Percentiles rank a stretch among this genome's conserved stretches.
These are phyloP conservation scores for Didymella pinodella DNA, from an alignment of 2,329 filamentous ascomycete genomes.

Conservation along the genomic window DNA sequence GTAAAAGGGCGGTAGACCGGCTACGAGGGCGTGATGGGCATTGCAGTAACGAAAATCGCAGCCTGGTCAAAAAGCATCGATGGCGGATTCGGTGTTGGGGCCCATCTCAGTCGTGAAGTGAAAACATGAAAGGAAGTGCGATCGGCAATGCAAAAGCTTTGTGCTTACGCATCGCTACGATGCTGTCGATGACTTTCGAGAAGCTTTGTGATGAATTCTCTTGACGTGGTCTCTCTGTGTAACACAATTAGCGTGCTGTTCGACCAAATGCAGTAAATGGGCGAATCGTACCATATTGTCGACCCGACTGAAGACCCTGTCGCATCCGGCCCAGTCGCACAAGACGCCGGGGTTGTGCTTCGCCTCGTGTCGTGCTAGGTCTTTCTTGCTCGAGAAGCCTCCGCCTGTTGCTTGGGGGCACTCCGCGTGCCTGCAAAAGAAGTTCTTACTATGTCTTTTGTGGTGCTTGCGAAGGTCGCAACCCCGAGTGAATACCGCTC, in stretches of 20 bases:
- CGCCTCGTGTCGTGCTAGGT: slow-evolving; percentile 67
- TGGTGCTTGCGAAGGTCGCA: slow-evolving; percentile 70
- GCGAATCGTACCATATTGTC: slow-evolving; percentile 65
- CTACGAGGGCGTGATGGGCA: slow-evolving; percentile 21
- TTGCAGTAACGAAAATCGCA: slow-evolving; percentile 11
- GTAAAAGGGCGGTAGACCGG: slow-evolving; percentile 30
- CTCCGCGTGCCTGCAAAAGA: slow-evolving; percentile 66
- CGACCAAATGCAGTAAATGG: neutral
- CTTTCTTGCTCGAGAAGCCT: slow-evolving; percentile 70
- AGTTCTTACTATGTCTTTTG: slow-evolving; percentile 67
- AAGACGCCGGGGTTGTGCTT: slow-evolving; percentile 68
- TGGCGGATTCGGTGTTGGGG: neutral
- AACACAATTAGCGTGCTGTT: slow-evolving; percentile 27
- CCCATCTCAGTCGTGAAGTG: neutral
- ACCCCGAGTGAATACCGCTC: slow-evolving; percentile 64
- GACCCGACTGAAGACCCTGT: slow-evolving; percentile 66
- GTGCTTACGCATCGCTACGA: slow-evolving; percentile 17
- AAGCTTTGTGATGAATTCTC: slow-evolving; percentile 51
- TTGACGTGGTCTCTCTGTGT: slow-evolving; percentile 52
- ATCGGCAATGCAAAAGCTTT: slow-evolving; percentile 1
- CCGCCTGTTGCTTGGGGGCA: slow-evolving; percentile 65
- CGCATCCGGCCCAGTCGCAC: slow-evolving; percentile 66
- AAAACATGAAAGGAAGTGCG: neutral
- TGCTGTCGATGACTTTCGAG: slow-evolving; percentile 36
- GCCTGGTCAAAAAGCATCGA: neutral